Evolutionary conservation across 306 rosid genomes (phyloP).

Genomic region (Cicer arietinum): DNA sequence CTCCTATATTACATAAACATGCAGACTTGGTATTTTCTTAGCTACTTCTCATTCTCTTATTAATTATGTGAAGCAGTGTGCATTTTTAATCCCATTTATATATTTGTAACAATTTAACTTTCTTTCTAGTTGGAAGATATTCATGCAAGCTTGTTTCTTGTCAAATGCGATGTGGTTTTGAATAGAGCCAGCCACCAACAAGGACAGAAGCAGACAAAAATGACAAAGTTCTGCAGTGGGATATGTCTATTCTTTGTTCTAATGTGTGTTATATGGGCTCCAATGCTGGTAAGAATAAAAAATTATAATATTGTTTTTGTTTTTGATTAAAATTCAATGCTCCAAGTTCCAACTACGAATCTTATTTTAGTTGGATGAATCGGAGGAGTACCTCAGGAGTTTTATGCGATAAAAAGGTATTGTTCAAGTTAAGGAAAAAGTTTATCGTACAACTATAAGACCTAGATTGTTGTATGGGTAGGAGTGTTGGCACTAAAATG

Average conservation of each 20-base stretch:
- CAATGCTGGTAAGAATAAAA: conserved; percentile 81
- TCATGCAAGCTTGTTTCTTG: conserved; percentile 90
- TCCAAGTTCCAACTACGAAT: conserved; percentile 32
- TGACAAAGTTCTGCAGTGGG: conserved; percentile 90
- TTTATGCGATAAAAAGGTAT: background rate
- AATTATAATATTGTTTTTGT: background rate
- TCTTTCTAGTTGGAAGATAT: conserved; percentile 87
- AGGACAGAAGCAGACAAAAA: conserved; percentile 81
- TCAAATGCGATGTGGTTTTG: conserved; percentile 81
- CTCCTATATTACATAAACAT: background rate
- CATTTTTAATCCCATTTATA: conserved; percentile 32
- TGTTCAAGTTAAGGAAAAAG: background rate
- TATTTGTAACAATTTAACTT: conserved; percentile 32
- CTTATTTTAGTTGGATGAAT: conserved; percentile 8
- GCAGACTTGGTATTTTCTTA: conserved; percentile 31
- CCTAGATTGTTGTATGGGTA: background rate
- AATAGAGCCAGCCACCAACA: conserved; percentile 81
- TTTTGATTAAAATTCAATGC: conserved; percentile 5
- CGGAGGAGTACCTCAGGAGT: background rate
- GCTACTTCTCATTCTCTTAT: conserved; percentile 12
- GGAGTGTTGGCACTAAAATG: background rate
- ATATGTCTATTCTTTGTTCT: conserved; percentile 83
- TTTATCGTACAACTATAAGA: background rate
- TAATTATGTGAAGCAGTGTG: background rate
- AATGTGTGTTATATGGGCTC: conserved; percentile 93